Conservation (phyloP, 768 basidiomycete genomes). For the Lyophyllum semitale region DNA sequence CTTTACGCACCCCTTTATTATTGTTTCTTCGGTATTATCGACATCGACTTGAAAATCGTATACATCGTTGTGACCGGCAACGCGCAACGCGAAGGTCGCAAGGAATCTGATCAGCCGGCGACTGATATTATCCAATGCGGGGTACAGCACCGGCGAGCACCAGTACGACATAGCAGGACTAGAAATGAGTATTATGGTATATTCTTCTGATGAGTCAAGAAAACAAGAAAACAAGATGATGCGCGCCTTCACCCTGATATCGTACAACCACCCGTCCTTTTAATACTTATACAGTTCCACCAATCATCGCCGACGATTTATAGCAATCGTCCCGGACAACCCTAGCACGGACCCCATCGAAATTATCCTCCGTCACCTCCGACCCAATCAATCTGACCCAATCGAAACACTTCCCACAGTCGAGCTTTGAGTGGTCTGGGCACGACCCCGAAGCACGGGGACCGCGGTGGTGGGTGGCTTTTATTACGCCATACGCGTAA, state of each 20-base stretch:
- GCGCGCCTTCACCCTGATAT: conserved; percentile 1
- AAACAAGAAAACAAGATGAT: background rate
- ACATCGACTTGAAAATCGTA: too few relatives aligned
- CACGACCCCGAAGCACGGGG: conserved; percentile 15
- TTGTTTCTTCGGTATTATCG: too few relatives aligned
- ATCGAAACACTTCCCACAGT: conserved; percentile 16
- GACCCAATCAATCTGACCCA: conserved; percentile 14
- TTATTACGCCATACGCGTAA: conserved; percentile 15
- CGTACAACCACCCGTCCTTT: background rate
- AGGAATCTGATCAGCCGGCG: too few relatives aligned
- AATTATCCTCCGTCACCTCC: conserved; percentile 14
- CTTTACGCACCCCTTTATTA: too few relatives aligned
- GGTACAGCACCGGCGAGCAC: too few relatives aligned
- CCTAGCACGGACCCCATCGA: conserved; percentile 14
- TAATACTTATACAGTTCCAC: conserved; percentile 4
- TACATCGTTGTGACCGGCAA: too few relatives aligned
- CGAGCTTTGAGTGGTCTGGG: conserved; percentile 12
- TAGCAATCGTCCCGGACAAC: conserved; percentile 3
- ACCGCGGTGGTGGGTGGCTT: conserved; percentile 14
- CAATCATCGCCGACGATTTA: conserved; percentile 4
- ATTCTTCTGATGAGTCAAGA: background rate
- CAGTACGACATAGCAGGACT: too few relatives aligned
- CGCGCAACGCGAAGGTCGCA: too few relatives aligned
- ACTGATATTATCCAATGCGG: too few relatives aligned
- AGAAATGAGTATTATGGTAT: background rate